Conservation (phyloP, 2,329 filamentous ascomycete species). For the Fusarium multiceps region DNA sequence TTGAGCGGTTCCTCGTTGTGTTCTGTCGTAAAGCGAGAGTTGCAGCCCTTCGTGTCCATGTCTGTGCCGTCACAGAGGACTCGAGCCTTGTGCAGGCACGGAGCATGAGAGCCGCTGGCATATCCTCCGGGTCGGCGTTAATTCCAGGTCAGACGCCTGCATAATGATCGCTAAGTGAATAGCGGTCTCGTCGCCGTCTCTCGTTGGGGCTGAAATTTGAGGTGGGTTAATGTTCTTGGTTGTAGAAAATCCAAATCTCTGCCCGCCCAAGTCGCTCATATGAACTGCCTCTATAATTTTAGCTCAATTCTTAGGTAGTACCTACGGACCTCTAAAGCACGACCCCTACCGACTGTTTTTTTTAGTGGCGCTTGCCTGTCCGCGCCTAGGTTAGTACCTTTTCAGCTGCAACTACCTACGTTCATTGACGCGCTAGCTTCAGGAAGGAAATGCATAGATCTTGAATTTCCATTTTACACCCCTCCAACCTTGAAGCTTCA, state of each 20-base stretch:
- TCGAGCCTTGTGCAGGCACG: slow-evolving; percentile 43
- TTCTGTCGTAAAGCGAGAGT: slow-evolving; percentile 28
- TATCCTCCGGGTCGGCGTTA: slow-evolving; percentile 40
- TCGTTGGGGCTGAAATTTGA: slow-evolving; percentile 1
- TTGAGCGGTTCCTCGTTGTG: not conserved
- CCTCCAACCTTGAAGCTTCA: slow-evolving; percentile 22
- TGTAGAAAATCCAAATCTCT: slow-evolving; percentile 22
- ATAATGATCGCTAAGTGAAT: slow-evolving; percentile 34
- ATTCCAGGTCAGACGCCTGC: slow-evolving; percentile 31
- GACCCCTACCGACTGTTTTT: not conserved
- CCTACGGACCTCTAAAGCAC: not conserved
- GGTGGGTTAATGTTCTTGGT: slow-evolving; percentile 3
- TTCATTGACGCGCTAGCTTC: slow-evolving; percentile 23
- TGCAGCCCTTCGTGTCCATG: slow-evolving; percentile 33
- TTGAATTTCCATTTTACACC: slow-evolving; percentile 39
- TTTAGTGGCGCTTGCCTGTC: slow-evolving; percentile 36
- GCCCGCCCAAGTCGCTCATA: slow-evolving; percentile 39
- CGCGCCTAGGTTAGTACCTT: not conserved
- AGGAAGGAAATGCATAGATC: slow-evolving; percentile 20
- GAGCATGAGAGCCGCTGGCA: slow-evolving; percentile 42
- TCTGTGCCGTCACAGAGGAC: slow-evolving; percentile 22
- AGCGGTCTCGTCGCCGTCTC: slow-evolving; percentile 10
- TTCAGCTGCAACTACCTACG: not conserved
- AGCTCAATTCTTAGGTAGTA: slow-evolving; percentile 5
- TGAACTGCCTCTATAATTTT: slow-evolving; percentile 30